Percentiles rank a stretch among this genome's conserved stretches.
These are phyloP conservation scores for Diplodia sapinea DNA, from an alignment of 2,329 filamentous ascomycete genomes.

Conservation along the genomic window DNA sequence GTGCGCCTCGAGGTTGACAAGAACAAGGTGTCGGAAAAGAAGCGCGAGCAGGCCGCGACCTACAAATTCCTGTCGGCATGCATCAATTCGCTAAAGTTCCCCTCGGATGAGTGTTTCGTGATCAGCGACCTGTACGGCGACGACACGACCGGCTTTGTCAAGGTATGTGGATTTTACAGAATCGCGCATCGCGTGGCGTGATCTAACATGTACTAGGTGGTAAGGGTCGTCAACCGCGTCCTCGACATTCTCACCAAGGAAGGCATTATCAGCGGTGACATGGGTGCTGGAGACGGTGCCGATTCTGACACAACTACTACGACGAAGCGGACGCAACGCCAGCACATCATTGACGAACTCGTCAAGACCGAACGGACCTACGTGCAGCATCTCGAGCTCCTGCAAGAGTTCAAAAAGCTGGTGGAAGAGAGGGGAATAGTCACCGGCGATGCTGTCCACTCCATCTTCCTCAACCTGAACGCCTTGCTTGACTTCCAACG, in stretches of 20 bases:
- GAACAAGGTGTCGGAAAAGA: constrained; percentile 65
- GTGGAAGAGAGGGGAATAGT: constrained; percentile 87
- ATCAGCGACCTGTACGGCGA: constrained; percentile 90
- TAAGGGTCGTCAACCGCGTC: constrained; percentile 88
- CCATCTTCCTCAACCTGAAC: constrained; percentile 97
- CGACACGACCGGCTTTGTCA: constrained; percentile 96
- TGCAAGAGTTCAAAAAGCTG: constrained; percentile 89
- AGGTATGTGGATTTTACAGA: constrained; percentile 59
- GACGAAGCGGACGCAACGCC: constrained; percentile 71
- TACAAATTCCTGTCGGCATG: constrained; percentile 94
- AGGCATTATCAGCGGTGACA: constrained; percentile 65
- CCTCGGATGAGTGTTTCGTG: constrained; percentile 84
- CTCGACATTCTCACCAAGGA: constrained; percentile 83
- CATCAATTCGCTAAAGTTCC: constrained; percentile 78
- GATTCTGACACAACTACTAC: constrained; percentile 44
- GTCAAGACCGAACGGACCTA: constrained; percentile 97
- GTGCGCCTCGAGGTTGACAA: constrained; percentile 72
- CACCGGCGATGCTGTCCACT: constrained; percentile 86
- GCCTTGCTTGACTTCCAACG: constrained; percentile 94
- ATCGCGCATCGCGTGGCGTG: constrained; percentile 18
- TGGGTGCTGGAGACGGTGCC: constrained; percentile 52
- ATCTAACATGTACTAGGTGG: constrained; percentile 62
- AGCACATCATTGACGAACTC: constrained; percentile 89
- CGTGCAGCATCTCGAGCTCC: constrained; percentile 92
- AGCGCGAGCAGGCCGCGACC: constrained; percentile 82